Evolutionary conservation across 2,329 filamentous ascomycete genomes (phyloP).

Genomic region (Akanthomyces lecanii): DNA sequence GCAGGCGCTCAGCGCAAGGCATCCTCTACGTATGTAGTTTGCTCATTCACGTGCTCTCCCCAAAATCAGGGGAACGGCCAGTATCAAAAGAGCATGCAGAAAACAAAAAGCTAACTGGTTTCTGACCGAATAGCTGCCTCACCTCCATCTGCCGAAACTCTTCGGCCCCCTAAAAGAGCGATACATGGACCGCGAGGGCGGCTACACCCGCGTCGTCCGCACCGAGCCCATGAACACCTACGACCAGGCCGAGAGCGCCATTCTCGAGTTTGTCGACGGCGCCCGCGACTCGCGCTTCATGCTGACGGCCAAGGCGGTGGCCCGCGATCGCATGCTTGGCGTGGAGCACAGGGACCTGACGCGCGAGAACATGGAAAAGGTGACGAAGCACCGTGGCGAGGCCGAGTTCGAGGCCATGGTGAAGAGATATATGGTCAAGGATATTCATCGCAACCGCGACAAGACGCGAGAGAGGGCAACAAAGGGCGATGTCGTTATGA

Average conservation of each 20-base stretch:
- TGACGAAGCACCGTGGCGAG: conserved; percentile 72
- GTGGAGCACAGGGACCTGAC: conserved; percentile 67
- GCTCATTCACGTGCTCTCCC: not conserved
- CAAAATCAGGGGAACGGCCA: not conserved
- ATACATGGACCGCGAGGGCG: conserved; percentile 75
- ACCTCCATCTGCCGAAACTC: conserved; percentile 74
- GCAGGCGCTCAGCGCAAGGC: conserved; percentile 66
- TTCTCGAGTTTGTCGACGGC: conserved; percentile 92
- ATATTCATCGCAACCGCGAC: conserved; percentile 1
- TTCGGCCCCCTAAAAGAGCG: conserved; percentile 78
- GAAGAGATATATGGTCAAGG: conserved; percentile 11
- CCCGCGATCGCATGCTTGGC: conserved; percentile 54
- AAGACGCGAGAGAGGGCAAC: not conserved
- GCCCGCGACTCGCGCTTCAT: conserved; percentile 92
- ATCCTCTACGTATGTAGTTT: conserved; percentile 73
- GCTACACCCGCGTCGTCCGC: conserved; percentile 91
- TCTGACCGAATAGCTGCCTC: conserved; percentile 47
- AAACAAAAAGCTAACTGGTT: not conserved
- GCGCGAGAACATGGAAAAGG: conserved; percentile 73
- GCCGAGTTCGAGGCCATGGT: conserved; percentile 55
- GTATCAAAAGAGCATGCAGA: not conserved
- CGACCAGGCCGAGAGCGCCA: conserved; percentile 84
- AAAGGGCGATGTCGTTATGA: not conserved
- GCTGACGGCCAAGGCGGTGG: conserved; percentile 82
- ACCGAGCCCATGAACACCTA: conserved; percentile 79